phyloP scores from a whole-genome alignment of 805 yeast genomes.

The Kluyveromyces siamensis region DNA sequence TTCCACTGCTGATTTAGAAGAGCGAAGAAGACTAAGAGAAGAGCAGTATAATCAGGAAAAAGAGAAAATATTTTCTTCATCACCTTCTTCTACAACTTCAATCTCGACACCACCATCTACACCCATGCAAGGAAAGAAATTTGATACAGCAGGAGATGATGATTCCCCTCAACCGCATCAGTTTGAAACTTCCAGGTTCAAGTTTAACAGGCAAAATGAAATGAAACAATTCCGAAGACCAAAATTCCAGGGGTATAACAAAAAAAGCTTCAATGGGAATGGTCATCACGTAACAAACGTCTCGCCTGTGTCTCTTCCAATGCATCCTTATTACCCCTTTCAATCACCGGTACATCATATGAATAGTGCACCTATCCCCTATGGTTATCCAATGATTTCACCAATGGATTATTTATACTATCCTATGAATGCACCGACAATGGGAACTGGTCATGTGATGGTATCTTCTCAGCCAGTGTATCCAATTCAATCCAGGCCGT shows the following conservation, averaged over 20 bases:
- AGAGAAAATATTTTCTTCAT: slow-evolving; percentile 29
- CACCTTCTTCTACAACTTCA: slow-evolving; percentile 6
- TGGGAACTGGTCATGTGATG: neutral
- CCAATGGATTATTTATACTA: slow-evolving; percentile 3
- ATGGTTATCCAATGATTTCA: slow-evolving; percentile 1
- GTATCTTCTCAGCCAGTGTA: neutral
- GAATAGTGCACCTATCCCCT: neutral
- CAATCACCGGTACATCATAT: neutral
- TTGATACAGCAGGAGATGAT: slow-evolving; percentile 2
- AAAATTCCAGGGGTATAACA: neutral
- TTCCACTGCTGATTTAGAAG: slow-evolving; percentile 18
- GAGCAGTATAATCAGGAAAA: slow-evolving; percentile 34
- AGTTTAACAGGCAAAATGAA: slow-evolving; percentile 8
- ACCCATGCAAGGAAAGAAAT: slow-evolving; percentile 3
- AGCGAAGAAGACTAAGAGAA: slow-evolving; percentile 34
- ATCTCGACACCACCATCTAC: slow-evolving; percentile 7
- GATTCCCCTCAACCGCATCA: slow-evolving; percentile 19
- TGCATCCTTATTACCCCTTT: neutral
- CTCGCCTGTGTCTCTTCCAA: neutral
- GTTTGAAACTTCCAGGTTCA: slow-evolving; percentile 19
- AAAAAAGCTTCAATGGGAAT: neutral
- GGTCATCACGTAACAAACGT: neutral
- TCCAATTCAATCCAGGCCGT: neutral
- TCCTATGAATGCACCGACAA: neutral
- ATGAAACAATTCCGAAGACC: neutral